Evolutionary conservation across 1,284 basidiomycete genomes (phyloP), one percentile per base, ranked within the genome.

Genomic region (Cutaneotrichosporon cutaneum): DNA sequence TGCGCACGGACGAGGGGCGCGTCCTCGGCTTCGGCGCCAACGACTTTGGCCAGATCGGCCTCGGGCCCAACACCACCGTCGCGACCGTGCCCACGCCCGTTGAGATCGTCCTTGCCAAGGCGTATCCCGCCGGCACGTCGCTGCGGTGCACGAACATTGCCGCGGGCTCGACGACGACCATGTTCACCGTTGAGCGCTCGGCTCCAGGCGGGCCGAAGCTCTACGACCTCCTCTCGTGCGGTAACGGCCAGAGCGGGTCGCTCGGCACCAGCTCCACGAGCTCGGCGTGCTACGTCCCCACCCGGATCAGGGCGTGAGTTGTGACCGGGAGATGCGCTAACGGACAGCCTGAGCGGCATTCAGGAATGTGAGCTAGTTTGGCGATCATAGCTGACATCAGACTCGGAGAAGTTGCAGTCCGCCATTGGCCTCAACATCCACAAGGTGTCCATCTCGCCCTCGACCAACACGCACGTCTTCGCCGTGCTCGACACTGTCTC

Each of bases 1-100:
- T 85, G 32, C 81, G 87, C 59, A 88, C 91, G 7, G 71, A 81
- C 4, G 81, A 82, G 8, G 93, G 92, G 2, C 82, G 87, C 50
- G 90, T 95, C 4, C 84, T 98, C n/a, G 90, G 87, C 0, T 94
- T 90, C 85, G 92, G 92, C 53, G 90, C 90, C 0, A 94, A 94
- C 74, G 87, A 90, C 66, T 88, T 83, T 67, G 90, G 91, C 44
- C 92, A 94, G 78, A 83, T 92, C 54, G 93, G 92, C 10, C 82
- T 97, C 22, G 93, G 93, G 2, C 79, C 83, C 9, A 83, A 84
- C 59, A 82, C 89, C 18, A 83, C 85, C 6, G 80, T 90, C 58
- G 86, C 90, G 53, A 85, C 85, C 5, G 88, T 97, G 61, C 87
- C 85, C 2, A 84, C 90, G 1, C 94, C 94, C 0, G 92, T 91